Conservation (phyloP, 2,329 filamentous ascomycete genomes). For the Albophoma yamanashiensis region DNA sequence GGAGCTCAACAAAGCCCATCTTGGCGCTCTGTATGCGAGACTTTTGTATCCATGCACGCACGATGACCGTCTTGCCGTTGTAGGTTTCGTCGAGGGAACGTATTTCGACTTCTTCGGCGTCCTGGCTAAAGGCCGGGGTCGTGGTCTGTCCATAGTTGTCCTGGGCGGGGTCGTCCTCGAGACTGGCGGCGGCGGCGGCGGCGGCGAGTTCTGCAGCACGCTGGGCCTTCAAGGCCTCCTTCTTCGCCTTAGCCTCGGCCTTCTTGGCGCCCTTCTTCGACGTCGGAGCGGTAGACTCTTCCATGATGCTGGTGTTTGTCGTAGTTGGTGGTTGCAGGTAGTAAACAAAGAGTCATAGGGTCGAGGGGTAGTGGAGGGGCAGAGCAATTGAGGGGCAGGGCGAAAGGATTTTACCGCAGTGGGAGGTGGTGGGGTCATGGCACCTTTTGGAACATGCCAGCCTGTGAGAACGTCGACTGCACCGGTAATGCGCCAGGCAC, state of each 20-base stretch:
- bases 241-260: slow-evolving; percentile 75
- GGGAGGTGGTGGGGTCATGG: no score
- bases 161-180: slow-evolving; percentile 59
- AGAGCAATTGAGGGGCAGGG: no score
- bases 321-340: no score
- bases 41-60: slow-evolving; percentile 80
- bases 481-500: no score
- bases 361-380: no score
- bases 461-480: no score
- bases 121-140: slow-evolving; percentile 44
- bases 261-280: slow-evolving; percentile 65
- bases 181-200: slow-evolving; percentile 53
- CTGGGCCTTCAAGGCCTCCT: slow-evolving; percentile 71
- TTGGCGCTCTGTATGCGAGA: slow-evolving; percentile 81
- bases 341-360: no score
- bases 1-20: slow-evolving; percentile 81
- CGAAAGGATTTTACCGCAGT: no score
- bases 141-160: slow-evolving; percentile 70
- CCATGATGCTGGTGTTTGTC: no score
- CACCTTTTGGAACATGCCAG: no score
- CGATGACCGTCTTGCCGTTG: slow-evolving; percentile 55
- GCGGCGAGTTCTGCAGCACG: slow-evolving; percentile 61
- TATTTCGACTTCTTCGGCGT: slow-evolving; percentile 29
- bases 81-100: slow-evolving; percentile 39
- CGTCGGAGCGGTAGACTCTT: no score